Evolutionary conservation across 164 flowering plant species (phyloP).

Genomic region (Annona squamosa): DNA sequence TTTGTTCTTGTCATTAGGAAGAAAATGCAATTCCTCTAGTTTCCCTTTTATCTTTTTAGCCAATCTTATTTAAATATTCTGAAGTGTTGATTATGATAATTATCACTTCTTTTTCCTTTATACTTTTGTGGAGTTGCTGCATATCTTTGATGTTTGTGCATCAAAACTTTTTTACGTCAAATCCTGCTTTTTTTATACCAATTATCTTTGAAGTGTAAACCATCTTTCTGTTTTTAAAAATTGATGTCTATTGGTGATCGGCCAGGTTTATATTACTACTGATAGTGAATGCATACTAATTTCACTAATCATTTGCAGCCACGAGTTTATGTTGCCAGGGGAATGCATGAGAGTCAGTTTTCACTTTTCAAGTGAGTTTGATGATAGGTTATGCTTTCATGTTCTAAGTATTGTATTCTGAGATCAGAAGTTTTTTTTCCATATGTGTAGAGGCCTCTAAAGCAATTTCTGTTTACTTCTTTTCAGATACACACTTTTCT

Average conservation of each 20-base stretch:
- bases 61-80: no score
- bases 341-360: slow-evolving; percentile 99
- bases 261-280: neutral
- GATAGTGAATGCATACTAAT: neutral
- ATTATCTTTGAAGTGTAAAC: neutral
- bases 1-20: no score
- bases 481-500: slow-evolving; percentile 82
- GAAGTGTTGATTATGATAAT: no score
- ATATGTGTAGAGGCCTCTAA: neutral
- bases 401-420: neutral
- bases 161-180: neutral
- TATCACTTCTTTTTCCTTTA: neutral
- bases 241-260: neutral
- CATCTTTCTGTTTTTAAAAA: neutral
- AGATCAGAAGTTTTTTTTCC: neutral
- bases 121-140: neutral
- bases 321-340: slow-evolving; percentile 89
- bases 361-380: slow-evolving; percentile 77
- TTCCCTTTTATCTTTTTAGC: no score
- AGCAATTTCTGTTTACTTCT: slow-evolving; percentile 2
- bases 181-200: neutral
- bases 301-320: slow-evolving; percentile 49
- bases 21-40: neutral
- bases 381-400: neutral
- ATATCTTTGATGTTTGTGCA: neutral